Evolutionary conservation across 2,329 filamentous ascomycete species (phyloP).

Genomic region (Thielaviopsis euricoi): DNA sequence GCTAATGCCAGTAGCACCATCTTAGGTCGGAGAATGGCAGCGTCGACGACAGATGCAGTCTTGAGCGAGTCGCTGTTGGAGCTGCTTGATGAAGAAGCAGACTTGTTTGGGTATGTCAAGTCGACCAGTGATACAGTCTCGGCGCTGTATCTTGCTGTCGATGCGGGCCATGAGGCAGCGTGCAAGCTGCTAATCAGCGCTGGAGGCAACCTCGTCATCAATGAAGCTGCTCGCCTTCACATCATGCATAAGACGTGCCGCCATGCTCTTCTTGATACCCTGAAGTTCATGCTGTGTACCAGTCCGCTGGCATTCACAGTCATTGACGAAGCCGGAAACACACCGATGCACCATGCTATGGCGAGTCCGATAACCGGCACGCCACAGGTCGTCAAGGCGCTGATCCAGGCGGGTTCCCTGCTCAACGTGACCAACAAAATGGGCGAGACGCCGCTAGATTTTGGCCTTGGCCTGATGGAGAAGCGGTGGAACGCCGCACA

Average conservation of each 20-base stretch:
- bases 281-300: not conserved
- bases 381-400: not conserved
- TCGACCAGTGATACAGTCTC: not conserved
- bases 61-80: conserved; percentile 1
- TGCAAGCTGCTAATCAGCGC: not conserved
- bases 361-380: not conserved
- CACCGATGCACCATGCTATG: conserved; percentile 7
- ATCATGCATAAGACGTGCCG: conserved; percentile 7
- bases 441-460: conserved; percentile 7
- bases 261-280: not conserved
- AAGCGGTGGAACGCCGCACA: not conserved
- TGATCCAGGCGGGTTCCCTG: not conserved
- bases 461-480: not conserved
- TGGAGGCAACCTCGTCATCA: not conserved
- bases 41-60: not conserved
- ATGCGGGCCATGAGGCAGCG: conserved; percentile 1
- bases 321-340: conserved; percentile 1
- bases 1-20: conserved; percentile 3
- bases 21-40: not conserved
- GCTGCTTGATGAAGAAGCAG: conserved; percentile 3
- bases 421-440: not conserved
- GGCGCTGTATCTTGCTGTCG: conserved; percentile 6
- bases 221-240: not conserved
- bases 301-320: not conserved
- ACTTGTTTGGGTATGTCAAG: not conserved